Conservation (phyloP, 305 asterid genomes). For the Striga hermonthica region DNA sequence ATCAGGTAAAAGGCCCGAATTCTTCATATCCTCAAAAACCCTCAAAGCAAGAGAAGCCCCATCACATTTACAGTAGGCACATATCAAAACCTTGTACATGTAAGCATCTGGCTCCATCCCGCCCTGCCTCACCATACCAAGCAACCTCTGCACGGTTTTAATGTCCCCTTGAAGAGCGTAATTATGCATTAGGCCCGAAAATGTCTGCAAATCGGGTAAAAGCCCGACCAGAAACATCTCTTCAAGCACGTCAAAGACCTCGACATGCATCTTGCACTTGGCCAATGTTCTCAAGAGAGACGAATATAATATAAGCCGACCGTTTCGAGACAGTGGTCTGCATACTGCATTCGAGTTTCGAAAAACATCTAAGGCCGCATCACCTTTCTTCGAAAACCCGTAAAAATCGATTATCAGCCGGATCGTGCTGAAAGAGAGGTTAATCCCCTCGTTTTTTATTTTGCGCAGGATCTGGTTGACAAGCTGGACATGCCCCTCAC, state of each 20-base stretch:
- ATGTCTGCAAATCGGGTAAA: constrained; percentile 69
- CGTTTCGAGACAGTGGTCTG: constrained; percentile 50
- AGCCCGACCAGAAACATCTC: constrained; percentile 73
- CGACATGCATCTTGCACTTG: constrained; percentile 65
- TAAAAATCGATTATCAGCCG: constrained; percentile 72
- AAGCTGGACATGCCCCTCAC: constrained; percentile 54
- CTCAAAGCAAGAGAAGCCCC: constrained; percentile 81
- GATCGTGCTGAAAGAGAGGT: constrained; percentile 69
- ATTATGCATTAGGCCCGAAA: constrained; percentile 82
- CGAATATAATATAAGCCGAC: constrained; percentile 57
- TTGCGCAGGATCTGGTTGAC: constrained; percentile 71
- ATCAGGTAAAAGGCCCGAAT: constrained; percentile 54
- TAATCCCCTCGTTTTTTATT: constrained; percentile 60
- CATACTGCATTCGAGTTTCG: constrained; percentile 47
- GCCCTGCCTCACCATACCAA: constrained; percentile 76
- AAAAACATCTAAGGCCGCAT: constrained; percentile 65
- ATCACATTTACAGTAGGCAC: constrained; percentile 79
- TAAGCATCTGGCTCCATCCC: constrained; percentile 75
- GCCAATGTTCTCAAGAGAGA: constrained; percentile 74
- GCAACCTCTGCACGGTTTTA: constrained; percentile 72
- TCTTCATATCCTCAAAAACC: constrained; percentile 76
- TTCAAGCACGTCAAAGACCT: constrained; percentile 59
- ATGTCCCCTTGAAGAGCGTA: constrained; percentile 80
- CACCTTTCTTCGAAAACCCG: constrained; percentile 69
- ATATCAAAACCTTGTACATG: constrained; percentile 78